A percentile compares a stretch with the other conserved stretches of the same genome.
Conservation (phyloP, 2,329 filamentous ascomycete genomes). For the Corniculantispora saksenae region DNA sequence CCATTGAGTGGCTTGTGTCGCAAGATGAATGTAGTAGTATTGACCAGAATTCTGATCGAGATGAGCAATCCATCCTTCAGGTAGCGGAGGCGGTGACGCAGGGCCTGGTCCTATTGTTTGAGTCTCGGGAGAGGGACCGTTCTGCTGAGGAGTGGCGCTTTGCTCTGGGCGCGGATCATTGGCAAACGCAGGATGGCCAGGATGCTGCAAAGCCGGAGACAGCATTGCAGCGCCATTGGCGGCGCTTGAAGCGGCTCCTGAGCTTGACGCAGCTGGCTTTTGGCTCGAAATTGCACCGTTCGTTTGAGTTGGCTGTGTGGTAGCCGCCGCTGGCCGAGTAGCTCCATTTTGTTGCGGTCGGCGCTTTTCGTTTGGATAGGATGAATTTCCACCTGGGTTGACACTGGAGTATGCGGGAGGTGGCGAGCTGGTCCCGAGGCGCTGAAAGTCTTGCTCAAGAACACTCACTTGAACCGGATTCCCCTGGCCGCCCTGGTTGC, state of each 20-base stretch:
- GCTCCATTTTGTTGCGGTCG: constrained; percentile 41
- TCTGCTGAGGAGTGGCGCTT: constrained; percentile 49
- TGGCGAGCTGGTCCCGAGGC: constrained; percentile 79
- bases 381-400: constrained; percentile 49
- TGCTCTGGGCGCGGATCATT: constrained; percentile 69
- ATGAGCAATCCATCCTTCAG: constrained; percentile 98
- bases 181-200: constrained; percentile 85
- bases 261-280: constrained; percentile 20
- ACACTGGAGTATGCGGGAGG: constrained; percentile 95
- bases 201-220: constrained; percentile 55
- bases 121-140: background rate
- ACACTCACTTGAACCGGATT: constrained; percentile 61
- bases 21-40: constrained; percentile 98
- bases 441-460: constrained; percentile 83
- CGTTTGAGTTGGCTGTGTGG: constrained; percentile 33
- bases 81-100: constrained; percentile 85
- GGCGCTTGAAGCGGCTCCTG: constrained; percentile 32
- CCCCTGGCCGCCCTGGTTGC: constrained; percentile 27
- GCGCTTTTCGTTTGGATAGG: constrained; percentile 81
- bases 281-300: constrained; percentile 27
- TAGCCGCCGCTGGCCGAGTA: constrained; percentile 25
- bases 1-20: constrained; percentile 96
- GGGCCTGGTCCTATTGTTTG: constrained; percentile 48
- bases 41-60: constrained; percentile 93
- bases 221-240: constrained; percentile 25